phyloP scores from a whole-genome alignment of 345 rosid genomes.

The Heritiera fomes region DNA sequence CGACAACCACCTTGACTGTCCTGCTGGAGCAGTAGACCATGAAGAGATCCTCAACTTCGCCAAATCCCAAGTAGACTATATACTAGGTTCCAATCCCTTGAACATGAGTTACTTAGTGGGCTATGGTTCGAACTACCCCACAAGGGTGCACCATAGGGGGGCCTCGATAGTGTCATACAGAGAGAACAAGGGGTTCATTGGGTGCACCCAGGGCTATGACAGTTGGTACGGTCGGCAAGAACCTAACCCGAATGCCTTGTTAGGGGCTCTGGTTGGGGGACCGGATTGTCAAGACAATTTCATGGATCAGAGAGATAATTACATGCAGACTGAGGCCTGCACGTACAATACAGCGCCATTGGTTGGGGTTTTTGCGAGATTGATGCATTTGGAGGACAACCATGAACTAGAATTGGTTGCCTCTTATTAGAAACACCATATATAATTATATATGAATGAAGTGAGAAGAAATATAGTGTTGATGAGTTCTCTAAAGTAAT shows the following conservation, averaged over 20 bases:
- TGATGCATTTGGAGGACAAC: conserved; percentile 45
- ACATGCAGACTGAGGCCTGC: conserved; percentile 75
- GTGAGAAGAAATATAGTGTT: conserved; percentile 16
- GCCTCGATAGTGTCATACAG: conserved; percentile 79
- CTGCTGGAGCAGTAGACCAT: conserved; percentile 38
- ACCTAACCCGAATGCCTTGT: conserved; percentile 54
- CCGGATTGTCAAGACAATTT: conserved; percentile 55
- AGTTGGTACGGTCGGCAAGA: conserved; percentile 46
- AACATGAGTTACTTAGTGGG: conserved; percentile 87
- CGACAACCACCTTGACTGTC: conserved; percentile 47
- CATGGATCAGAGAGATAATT: conserved; percentile 53
- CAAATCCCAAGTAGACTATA: conserved; percentile 82
- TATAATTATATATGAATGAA: background rate
- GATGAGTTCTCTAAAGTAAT: background rate
- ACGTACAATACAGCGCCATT: conserved; percentile 70
- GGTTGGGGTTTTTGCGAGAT: conserved; percentile 64
- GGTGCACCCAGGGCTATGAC: conserved; percentile 92
- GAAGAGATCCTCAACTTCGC: conserved; percentile 56
- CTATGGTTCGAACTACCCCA: conserved; percentile 66
- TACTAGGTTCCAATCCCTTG: conserved; percentile 81
- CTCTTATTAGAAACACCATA: conserved; percentile 39
- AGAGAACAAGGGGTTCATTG: conserved; percentile 76
- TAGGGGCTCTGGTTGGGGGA: conserved; percentile 72
- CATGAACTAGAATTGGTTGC: conserved; percentile 49
- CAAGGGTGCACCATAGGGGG: conserved; percentile 86